Conservation (phyloP, 495 filamentous ascomycete species). For the Sporormia fimetaria region DNA sequence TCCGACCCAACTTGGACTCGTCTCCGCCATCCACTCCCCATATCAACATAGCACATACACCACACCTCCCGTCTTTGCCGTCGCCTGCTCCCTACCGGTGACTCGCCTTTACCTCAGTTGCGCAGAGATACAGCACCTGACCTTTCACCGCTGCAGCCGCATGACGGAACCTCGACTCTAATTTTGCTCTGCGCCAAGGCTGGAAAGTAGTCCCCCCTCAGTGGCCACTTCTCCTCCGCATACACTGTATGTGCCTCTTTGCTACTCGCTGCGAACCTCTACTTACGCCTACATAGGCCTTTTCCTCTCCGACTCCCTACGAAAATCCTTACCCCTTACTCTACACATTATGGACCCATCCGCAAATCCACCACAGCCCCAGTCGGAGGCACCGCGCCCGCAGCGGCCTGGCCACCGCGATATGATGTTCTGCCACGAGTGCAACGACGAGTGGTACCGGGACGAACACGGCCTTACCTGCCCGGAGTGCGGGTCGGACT, state of each 20-base stretch:
- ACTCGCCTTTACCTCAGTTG: conserved; percentile 5
- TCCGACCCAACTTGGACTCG: no score
- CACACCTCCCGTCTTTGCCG: no score
- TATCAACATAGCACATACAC: no score
- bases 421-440: conserved; percentile 70
- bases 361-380: background rate
- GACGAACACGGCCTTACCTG: conserved; percentile 57
- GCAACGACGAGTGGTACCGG: conserved; percentile 65
- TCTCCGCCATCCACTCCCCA: no score
- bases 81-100: conserved; percentile 5
- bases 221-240: conserved; percentile 3
- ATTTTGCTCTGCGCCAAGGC: conserved; percentile 6
- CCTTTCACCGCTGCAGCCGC: conserved; percentile 13
- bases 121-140: conserved; percentile 6
- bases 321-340: background rate
- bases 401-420: conserved; percentile 13
- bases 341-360: conserved; percentile 14
- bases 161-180: conserved; percentile 13
- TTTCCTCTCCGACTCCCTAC: background rate
- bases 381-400: conserved; percentile 5
- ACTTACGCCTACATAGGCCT: background rate
- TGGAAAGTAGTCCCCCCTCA: conserved; percentile 2
- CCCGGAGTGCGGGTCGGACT: conserved; percentile 65
- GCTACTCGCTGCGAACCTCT: background rate
- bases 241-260: background rate